Evolutionary conservation across 306 rosid genomes (phyloP), one percentile per base, ranked within the genome.

Genomic region (Cicer cuneatum): DNA sequence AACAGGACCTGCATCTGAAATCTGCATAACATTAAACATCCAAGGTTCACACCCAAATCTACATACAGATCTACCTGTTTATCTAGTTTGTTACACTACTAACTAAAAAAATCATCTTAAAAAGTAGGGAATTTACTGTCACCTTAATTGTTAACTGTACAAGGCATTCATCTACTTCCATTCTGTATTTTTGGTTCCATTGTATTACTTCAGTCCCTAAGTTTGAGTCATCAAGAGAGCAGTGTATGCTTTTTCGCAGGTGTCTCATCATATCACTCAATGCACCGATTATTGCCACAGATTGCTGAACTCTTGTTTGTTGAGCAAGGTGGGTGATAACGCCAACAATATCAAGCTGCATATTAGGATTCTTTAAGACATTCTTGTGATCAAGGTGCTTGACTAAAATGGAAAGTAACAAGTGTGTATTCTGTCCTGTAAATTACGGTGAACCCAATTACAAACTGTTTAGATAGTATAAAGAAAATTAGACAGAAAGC

Each of bases 381-480:
- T 79, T 90, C 91, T 87, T 94, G 84, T 94, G 97, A 80, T 94
- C 97, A 37, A 94, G 93, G 91, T 94, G 99, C 85, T 94, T 92
- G 80, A 94, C 86, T 80, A 94, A 84, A 66, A 86, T 89, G 74
- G 97, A 91, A 35, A 94, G 87, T 73, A 94, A 78, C 80, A 89
- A 90, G 48, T 92, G 99, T 18, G 93, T 88, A 87, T 85, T 91
- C 59, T 83, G 93, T 71, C 96, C 98, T 94, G 96, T 77, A 80
- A 86, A 75, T 69, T 66, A 74, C 35, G 62, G 68, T 5, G 49
- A 74, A 78, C 69, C 69, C 52, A 43, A 38, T 68, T 38, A 57
- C 63, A 59, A 63, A 64, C 67, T 29, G 62, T 72, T 41, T n/a
- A 68, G 38, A 76, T 21, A 49, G 66, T 66, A 66, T 2, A 60